Evolutionary conservation across 2,329 filamentous ascomycete species (phyloP).

Genomic region (Diaporthe sp.): DNA sequence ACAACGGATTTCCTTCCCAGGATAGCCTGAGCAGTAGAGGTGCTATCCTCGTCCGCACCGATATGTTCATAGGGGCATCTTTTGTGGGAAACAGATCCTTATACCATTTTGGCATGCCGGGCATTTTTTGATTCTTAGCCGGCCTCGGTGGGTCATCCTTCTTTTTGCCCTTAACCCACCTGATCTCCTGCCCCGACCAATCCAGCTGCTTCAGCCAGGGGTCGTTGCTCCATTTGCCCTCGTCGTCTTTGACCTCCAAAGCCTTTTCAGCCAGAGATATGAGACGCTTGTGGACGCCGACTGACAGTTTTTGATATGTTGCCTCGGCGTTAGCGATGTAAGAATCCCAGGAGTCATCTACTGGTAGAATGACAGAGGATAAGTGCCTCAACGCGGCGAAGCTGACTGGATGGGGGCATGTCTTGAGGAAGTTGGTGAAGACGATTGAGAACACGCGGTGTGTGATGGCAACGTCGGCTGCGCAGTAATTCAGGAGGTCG

Average conservation of each 20-base stretch:
- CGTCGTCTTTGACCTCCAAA: slow-evolving; percentile 77
- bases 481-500: slow-evolving; percentile 92
- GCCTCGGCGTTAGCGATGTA: slow-evolving; percentile 89
- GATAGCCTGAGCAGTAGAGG: slow-evolving; percentile 85
- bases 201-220: slow-evolving; percentile 95
- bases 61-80: slow-evolving; percentile 79
- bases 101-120: slow-evolving; percentile 96
- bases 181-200: slow-evolving; percentile 94
- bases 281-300: slow-evolving; percentile 83
- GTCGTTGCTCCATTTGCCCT: slow-evolving; percentile 80
- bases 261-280: slow-evolving; percentile 82
- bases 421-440: slow-evolving; percentile 88
- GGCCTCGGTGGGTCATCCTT: slow-evolving; percentile 85
- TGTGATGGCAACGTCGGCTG: slow-evolving; percentile 92
- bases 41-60: slow-evolving; percentile 89
- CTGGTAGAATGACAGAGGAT: slow-evolving; percentile 92
- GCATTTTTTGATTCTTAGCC: slow-evolving; percentile 88
- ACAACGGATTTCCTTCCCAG: slow-evolving; percentile 90
- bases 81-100: slow-evolving; percentile 86
- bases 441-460: slow-evolving; percentile 95
- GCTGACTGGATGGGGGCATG: slow-evolving; percentile 96
- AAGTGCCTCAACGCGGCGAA: slow-evolving; percentile 94
- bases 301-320: slow-evolving; percentile 83
- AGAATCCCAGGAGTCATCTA: slow-evolving; percentile 87
- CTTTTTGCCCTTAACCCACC: slow-evolving; percentile 91